phyloP scores from a whole-genome alignment of 352 stramenopile genomes.

The Phytophthora megakarya region DNA sequence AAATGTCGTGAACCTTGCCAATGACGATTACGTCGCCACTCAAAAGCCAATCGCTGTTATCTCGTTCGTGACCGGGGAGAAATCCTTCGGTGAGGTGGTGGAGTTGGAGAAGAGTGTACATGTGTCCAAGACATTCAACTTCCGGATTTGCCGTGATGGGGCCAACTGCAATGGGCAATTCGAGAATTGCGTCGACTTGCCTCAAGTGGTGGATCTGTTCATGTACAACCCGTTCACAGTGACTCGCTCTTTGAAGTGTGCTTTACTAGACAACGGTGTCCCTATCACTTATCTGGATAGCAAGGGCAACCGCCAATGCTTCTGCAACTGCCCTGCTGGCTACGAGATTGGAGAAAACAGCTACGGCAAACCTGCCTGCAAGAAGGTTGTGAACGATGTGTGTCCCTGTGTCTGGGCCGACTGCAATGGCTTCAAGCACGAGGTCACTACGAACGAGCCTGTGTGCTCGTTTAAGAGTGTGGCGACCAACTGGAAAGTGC shows the following conservation, averaged over 20 bases:
- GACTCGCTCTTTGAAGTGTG: slow-evolving; percentile 44
- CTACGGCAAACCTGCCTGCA: slow-evolving; percentile 31
- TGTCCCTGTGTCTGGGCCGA: slow-evolving; percentile 61
- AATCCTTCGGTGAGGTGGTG: slow-evolving; percentile 44
- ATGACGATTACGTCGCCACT: slow-evolving; percentile 4
- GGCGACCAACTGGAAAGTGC: slow-evolving; percentile 41
- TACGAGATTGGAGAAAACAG: slow-evolving; percentile 28
- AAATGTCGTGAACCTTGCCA: slow-evolving; percentile 28
- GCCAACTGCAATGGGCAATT: slow-evolving; percentile 25
- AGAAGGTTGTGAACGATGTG: slow-evolving; percentile 28
- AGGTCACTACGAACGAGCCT: slow-evolving; percentile 28
- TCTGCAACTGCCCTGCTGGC: slow-evolving; percentile 56
- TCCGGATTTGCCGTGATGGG: slow-evolving; percentile 37
- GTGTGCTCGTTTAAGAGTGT: slow-evolving; percentile 46
- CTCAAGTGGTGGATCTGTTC: slow-evolving; percentile 50
- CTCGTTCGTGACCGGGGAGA: slow-evolving; percentile 45
- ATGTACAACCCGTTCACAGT: slow-evolving; percentile 70
- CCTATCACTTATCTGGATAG: slow-evolving; percentile 53
- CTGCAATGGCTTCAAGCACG: slow-evolving; percentile 32
- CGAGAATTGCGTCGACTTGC: slow-evolving; percentile 43
- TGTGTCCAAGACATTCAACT: slow-evolving; percentile 46
- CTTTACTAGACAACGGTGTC: slow-evolving; percentile 39
- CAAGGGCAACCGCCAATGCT: slow-evolving; percentile 49
- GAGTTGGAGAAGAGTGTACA: slow-evolving; percentile 32
- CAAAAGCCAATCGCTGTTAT: slow-evolving; percentile 41